Evolutionary conservation across 2,329 filamentous ascomycete genomes (phyloP), one percentile per base, ranked within the genome.

Genomic region (Clarireedia paspali): DNA sequence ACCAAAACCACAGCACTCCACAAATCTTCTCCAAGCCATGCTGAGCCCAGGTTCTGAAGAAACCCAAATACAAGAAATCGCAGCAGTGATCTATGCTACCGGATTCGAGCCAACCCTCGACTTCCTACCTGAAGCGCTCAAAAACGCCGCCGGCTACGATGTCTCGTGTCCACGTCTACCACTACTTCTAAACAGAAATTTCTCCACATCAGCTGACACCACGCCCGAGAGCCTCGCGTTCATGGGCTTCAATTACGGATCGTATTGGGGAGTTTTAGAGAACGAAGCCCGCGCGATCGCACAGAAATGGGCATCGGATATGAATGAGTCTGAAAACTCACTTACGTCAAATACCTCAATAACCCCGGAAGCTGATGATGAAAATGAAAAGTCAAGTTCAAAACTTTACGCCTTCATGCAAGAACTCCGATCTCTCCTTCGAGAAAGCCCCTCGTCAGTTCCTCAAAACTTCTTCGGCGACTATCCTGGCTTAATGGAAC

Each of bases 251-350:
- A 42, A 38, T 3, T 40, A 51, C 26, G 54, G 54, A 2, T 47
- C 48, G 6, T 56, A 53, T 34, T 56, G 54, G 49, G 54, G 54
- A 12, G 12, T 56, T 15, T 15, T 56, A 10, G 54, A 56, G 34
- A 52, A 7, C 6, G 48, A 53, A 48, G 54, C 54, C 20, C 48
- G 54, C 4, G 24, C 47, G 6, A 47, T 56, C 1, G 42, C 49
- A 23, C 17, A 6, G n/a, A 53, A 56, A 40, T 56, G 47, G 47
- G 17, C 24, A 6, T 27, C 27, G 3, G 39, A 34, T 30, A 23
- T 23, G 9, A 15, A 38, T 2, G 34, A 17, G 15, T 20, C 10
- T 3, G 26, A 12, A 12, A 5, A 38, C 2, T 1, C 17, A 10
- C 7, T 14, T 27, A 36, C 26, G 10, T 5, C 20, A 12, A 26